Evolutionary conservation across 192 early-diverging fungal species (phyloP), one percentile per base, ranked within the genome.

Genomic region (Coemansia nantahalensis): DNA sequence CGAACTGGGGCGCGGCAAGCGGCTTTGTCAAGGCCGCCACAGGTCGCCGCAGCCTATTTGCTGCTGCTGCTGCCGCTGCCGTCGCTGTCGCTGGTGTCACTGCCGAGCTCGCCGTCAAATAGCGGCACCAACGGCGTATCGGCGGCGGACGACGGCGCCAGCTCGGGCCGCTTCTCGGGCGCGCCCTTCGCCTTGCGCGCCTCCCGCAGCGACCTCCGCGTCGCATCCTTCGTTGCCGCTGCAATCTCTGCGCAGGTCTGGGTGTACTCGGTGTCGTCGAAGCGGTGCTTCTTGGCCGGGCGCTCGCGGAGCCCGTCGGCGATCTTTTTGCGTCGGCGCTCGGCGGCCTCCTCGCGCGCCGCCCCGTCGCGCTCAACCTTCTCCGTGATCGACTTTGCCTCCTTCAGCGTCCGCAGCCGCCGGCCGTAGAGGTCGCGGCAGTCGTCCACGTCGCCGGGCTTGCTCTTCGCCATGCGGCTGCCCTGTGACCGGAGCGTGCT

Each of bases 391-490:
- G 82, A 80, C 67, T 92, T 90, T 26, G 90, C 92, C 31, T 93
- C 93, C 51, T 92, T 95, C 8, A 94, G 82, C 7, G 90, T 89
- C 66, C 87, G 86, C 7, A 99, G 76, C 12, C 97, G 80, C 21
- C 92, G 76, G 4, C 95, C 95, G 40, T 85, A 85, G 42, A 97
- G 74, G 74, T 99, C 95, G 33, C 97, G 82, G 72, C 94, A 97
- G 14, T 86, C 85, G 51, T 99, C 97, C 45, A 83, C 90, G 67
- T 94, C 94, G 18, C 88, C 93, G 1, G 90, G 89, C 57, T 93
- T 95, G 49, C 92, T 84, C 16, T 87, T 80, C 26, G 85, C 79
- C 90, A 91, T 94, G 31, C 85, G 82, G 38, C 84, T 93, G 51
- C 94, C 94, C 62, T 95, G 92, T 0, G 93, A 90, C 56, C 94